These are phyloP conservation scores for Ceratobasidium sp. DNA, from an alignment of 1,284 basidiomycete species.

Conservation along the genomic window DNA sequence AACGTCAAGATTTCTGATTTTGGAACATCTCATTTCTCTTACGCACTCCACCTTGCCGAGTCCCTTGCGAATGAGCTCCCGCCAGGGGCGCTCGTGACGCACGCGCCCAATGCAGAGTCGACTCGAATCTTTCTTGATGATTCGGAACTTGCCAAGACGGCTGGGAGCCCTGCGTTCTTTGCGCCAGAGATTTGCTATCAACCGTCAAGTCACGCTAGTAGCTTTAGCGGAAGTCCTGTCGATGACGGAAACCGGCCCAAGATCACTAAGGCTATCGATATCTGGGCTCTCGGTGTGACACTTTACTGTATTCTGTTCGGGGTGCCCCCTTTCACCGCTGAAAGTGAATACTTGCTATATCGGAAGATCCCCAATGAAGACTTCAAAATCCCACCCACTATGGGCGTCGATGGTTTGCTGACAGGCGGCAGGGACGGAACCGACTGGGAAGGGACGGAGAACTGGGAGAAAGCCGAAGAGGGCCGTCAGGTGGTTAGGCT, in stretches of 20 bases:
- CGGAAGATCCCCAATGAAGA: slow-evolving; percentile 82
- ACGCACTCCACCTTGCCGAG: slow-evolving; percentile 73
- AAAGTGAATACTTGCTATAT: slow-evolving; percentile 84
- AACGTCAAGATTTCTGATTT: slow-evolving; percentile 98
- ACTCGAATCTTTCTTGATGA: slow-evolving; percentile 81
- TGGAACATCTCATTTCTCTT: slow-evolving; percentile 95
- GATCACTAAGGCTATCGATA: slow-evolving; percentile 95
- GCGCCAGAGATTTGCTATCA: slow-evolving; percentile 90
- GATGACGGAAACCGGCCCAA: slow-evolving; percentile 57
- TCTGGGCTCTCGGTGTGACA: slow-evolving; percentile 99
- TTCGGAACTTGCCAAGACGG: slow-evolving; percentile 89
- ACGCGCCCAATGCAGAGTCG: slow-evolving; percentile 39
- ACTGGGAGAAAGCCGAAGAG: slow-evolving; percentile 48
- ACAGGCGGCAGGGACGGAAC: slow-evolving; percentile 62
- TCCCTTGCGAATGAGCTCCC: slow-evolving; percentile 55
- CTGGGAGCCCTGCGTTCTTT: slow-evolving; percentile 96
- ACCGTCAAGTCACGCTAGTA: slow-evolving; percentile 39
- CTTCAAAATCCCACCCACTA: slow-evolving; percentile 72
- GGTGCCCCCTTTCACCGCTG: slow-evolving; percentile 70
- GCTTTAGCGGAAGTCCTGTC: slow-evolving; percentile 43
- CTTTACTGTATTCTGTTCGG: slow-evolving; percentile 95
- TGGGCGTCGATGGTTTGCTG: slow-evolving; percentile 75
- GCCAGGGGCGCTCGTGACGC: slow-evolving; percentile 52
- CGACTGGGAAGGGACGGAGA: slow-evolving; percentile 28
- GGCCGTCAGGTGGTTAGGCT: slow-evolving; percentile 73